These are phyloP conservation scores for Sanghuangporus weigelae DNA, from an alignment of 1,284 basidiomycete species.

Conservation along the genomic window DNA sequence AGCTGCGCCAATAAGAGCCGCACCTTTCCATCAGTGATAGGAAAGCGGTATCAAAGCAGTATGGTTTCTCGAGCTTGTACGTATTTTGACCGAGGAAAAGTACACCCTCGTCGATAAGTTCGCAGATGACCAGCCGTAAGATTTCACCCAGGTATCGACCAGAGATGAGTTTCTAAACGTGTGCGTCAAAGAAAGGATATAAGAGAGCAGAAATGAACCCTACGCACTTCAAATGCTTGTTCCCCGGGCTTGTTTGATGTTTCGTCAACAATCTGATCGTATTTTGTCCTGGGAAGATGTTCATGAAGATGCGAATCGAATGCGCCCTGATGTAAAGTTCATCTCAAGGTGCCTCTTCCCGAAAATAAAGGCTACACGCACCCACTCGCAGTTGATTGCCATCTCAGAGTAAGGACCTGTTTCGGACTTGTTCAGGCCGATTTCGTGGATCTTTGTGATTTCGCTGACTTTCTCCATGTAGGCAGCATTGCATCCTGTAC, in stretches of 20 bases:
- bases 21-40: conserved; percentile 93
- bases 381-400: conserved; percentile 98
- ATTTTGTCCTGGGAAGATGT: conserved; percentile 91
- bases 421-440: conserved; percentile 55
- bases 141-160: conserved; percentile 98
- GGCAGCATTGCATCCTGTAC: conserved; percentile 97
- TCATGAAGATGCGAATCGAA: conserved; percentile 97
- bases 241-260: conserved; percentile 95
- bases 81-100: conserved; percentile 98
- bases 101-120: conserved; percentile 94
- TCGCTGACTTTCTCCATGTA: conserved; percentile 86
- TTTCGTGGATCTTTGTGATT: conserved; percentile 73
- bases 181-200: not conserved
- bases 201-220: not conserved
- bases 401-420: conserved; percentile 55
- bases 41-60: conserved; percentile 95
- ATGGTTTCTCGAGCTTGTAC: conserved; percentile 93
- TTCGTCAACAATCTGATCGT: conserved; percentile 90
- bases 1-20: conserved; percentile 17
- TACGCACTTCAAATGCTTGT: conserved; percentile 78
- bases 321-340: conserved; percentile 63
- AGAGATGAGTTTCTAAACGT: conserved; percentile 90
- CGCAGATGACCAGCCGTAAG: conserved; percentile 88
- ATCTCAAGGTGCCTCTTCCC: not conserved
- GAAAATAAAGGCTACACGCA: conserved; percentile 29